Percentiles rank a stretch among this genome's conserved stretches.
Conservation (phyloP, 805 yeast species). For the Schwanniomyces sp. region DNA sequence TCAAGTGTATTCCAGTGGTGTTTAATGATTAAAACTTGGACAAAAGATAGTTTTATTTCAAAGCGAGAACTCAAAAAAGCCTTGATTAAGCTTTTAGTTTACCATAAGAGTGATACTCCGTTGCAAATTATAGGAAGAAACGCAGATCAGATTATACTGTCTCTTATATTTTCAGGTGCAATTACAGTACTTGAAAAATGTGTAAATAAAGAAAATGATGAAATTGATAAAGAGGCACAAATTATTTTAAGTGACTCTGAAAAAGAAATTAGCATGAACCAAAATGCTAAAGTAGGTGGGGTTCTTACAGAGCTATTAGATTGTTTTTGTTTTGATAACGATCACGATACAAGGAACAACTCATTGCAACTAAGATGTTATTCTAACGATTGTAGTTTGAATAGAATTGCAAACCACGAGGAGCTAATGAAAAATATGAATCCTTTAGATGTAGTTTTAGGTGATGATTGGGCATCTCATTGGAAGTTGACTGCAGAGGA, state of each 20-base stretch:
- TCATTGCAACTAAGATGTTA: conserved; percentile 27
- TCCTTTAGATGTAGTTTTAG: conserved; percentile 31
- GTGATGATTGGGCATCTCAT: conserved; percentile 61
- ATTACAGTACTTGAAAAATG: conserved; percentile 14
- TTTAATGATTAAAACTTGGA: conserved; percentile 50
- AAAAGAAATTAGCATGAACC: conserved; percentile 15
- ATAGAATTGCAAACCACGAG: conserved; percentile 29
- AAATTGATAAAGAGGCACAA: background rate
- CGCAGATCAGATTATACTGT: conserved; percentile 47
- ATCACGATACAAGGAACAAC: conserved; percentile 14
- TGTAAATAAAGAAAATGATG: background rate
- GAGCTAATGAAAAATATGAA: conserved; percentile 20
- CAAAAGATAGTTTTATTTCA: conserved; percentile 50
- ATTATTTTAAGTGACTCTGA: background rate
- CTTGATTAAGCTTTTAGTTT: conserved; percentile 50
- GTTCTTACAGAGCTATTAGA: conserved; percentile 44
- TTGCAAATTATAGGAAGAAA: conserved; percentile 51
- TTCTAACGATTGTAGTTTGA: conserved; percentile 36
- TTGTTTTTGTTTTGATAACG: conserved; percentile 42
- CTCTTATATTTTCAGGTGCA: conserved; percentile 43
- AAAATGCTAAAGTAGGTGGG: conserved; percentile 29
- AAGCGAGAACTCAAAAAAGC: conserved; percentile 53
- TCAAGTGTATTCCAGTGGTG: conserved; percentile 57
- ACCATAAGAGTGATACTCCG: conserved; percentile 48
- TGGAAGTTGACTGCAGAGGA: conserved; percentile 63